Percentiles rank a stretch among this genome's conserved stretches.
phyloP scores from a whole-genome alignment of 768 basidiomycete species.

The Trametes sanguinea region DNA sequence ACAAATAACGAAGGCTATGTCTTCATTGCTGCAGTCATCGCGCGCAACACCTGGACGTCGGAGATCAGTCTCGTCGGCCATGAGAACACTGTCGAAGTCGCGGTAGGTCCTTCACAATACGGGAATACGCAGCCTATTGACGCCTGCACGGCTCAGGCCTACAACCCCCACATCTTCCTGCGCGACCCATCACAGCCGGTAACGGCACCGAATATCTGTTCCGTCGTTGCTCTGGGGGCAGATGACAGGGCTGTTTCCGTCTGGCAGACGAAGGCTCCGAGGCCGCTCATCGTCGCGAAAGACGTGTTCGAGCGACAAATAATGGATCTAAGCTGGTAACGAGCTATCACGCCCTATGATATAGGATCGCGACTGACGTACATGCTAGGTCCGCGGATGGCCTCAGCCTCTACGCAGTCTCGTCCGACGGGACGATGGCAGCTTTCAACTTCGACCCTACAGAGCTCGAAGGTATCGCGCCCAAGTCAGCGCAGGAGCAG shows the following conservation, averaged over 20 bases:
- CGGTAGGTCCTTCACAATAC: constrained; percentile 49
- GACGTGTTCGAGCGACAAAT: constrained; percentile 95
- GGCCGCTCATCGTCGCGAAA: constrained; percentile 89
- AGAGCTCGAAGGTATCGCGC: constrained; percentile 81
- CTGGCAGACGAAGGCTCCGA: constrained; percentile 92
- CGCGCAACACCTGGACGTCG: constrained; percentile 84
- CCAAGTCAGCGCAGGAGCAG: constrained; percentile 69
- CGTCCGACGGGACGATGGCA: constrained; percentile 93
- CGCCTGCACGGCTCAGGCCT: constrained; percentile 51
- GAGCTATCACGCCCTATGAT: constrained; percentile 4
- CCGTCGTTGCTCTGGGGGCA: constrained; percentile 90
- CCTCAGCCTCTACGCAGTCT: constrained; percentile 88
- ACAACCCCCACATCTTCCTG: constrained; percentile 94
- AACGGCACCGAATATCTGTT: constrained; percentile 82
- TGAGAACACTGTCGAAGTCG: constrained; percentile 95
- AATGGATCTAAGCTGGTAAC: constrained; percentile 91
- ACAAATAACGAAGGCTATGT: constrained; percentile 96
- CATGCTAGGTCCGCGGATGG: constrained; percentile 87
- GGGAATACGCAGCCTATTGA: not conserved
- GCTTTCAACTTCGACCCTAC: constrained; percentile 82
- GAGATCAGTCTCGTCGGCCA: constrained; percentile 96
- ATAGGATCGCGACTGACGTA: not conserved
- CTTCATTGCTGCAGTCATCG: constrained; percentile 96
- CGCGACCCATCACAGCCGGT: constrained; percentile 68
- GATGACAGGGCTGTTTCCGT: constrained; percentile 93